Evolutionary conservation across 177 flowering plant species (phyloP).

Genomic region (Tripterygium wilfordii): DNA sequence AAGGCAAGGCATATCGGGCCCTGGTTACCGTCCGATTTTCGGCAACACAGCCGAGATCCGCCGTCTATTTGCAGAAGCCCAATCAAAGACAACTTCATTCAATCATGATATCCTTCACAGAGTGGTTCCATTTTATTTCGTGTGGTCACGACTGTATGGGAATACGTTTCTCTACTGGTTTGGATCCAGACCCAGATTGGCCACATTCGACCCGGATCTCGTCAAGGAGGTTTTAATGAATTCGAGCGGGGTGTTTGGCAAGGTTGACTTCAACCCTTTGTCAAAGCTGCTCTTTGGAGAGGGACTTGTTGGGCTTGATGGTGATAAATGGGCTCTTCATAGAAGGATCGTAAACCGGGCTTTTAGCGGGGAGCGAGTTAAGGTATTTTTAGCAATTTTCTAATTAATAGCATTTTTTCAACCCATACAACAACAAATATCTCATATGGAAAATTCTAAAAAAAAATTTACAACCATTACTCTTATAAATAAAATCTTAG

Average conservation of each 20-base stretch:
- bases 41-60: constrained; percentile 51
- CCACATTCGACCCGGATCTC: constrained; percentile 15
- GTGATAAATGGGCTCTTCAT: constrained; percentile 66
- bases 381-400: constrained; percentile 28
- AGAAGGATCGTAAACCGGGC: constrained; percentile 59
- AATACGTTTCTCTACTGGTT: constrained; percentile 24
- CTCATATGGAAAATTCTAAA: neutral
- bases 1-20: constrained; percentile 54
- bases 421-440: neutral
- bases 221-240: constrained; percentile 53
- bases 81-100: constrained; percentile 25
- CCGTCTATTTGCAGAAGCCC: constrained; percentile 32
- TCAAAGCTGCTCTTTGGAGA: constrained; percentile 43
- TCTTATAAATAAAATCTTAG: too few species aligned
- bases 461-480: too few species aligned
- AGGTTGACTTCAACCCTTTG: constrained; percentile 31
- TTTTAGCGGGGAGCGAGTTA: constrained; percentile 61
- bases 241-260: constrained; percentile 33
- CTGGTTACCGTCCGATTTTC: constrained; percentile 43
- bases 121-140: constrained; percentile 6
- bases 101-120: constrained; percentile 14
- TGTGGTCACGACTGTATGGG: constrained; percentile 48
- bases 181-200: constrained; percentile 54
- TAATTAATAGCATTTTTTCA: neutral
- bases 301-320: constrained; percentile 56